phyloP scores from a whole-genome alignment of 768 basidiomycete species.

The Pisolithus orientalis region DNA sequence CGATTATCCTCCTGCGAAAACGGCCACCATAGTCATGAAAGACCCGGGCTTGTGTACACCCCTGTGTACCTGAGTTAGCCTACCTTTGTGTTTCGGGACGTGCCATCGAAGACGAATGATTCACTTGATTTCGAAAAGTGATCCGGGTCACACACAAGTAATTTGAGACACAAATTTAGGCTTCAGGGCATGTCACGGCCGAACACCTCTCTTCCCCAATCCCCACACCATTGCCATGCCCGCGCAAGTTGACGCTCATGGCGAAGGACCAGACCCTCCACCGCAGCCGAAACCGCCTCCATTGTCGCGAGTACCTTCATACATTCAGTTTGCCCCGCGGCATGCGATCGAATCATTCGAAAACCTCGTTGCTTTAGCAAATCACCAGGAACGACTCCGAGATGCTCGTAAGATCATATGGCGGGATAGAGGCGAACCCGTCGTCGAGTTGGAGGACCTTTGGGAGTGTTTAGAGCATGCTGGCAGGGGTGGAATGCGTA shows the following conservation, averaged over 20 bases:
- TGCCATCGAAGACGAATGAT: too few relatives aligned
- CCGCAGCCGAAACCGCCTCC: background rate
- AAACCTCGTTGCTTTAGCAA: conserved; percentile 78
- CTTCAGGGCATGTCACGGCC: too few relatives aligned
- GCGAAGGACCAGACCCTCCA: background rate
- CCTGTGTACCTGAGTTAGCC: too few relatives aligned
- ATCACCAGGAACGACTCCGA: conserved; percentile 68
- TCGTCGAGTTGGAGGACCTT: conserved; percentile 56
- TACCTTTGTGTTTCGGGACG: too few relatives aligned
- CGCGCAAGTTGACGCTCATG: background rate
- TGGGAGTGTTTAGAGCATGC: conserved; percentile 70
- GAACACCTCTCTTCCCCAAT: background rate
- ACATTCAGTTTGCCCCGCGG: conserved; percentile 47
- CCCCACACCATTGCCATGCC: background rate
- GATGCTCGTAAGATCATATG: conserved; percentile 78
- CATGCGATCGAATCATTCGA: conserved; percentile 72
- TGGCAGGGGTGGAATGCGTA: conserved; percentile 62
- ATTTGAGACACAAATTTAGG: too few relatives aligned
- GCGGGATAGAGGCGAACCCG: conserved; percentile 74
- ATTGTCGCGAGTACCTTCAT: conserved; percentile 23
- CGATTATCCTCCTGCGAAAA: too few relatives aligned
- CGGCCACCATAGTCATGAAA: too few relatives aligned
- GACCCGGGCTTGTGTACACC: too few relatives aligned
- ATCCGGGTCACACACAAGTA: too few relatives aligned
- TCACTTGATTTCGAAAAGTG: too few relatives aligned